Evolutionary conservation across 78 protist species (phyloP).

Genomic region (slime mould (Dictyostelium discoideum)): DNA sequence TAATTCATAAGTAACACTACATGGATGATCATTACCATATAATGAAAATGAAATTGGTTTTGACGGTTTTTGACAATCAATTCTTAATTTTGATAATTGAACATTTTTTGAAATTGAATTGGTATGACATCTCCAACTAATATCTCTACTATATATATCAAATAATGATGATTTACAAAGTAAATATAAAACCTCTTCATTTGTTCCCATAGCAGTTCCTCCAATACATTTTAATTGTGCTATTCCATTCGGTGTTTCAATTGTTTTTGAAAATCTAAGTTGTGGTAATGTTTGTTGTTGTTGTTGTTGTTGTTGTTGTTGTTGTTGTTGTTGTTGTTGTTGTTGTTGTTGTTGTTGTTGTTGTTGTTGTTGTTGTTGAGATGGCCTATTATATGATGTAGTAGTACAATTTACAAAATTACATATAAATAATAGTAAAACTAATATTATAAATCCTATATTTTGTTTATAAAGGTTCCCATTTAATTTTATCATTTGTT

Average conservation of each 20-base stretch:
- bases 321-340: constrained; percentile 6
- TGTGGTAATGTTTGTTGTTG: not conserved
- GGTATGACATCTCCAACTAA: constrained; percentile 23
- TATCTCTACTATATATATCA: constrained; percentile 17
- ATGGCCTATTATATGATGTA: not conserved
- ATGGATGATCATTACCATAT: constrained; percentile 41
- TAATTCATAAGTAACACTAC: constrained; percentile 18
- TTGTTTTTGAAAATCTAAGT: constrained; percentile 18
- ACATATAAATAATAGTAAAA: not conserved
- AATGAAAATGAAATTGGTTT: not conserved
- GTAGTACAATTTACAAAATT: not conserved
- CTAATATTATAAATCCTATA: not conserved
- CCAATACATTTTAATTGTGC: constrained; percentile 17
- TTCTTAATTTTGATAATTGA: constrained; percentile 19
- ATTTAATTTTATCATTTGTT: not conserved
- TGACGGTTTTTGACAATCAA: not conserved
- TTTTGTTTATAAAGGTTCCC: not conserved
- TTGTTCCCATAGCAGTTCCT: not conserved
- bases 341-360: not conserved
- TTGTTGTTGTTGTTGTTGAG: not conserved
- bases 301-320: constrained; percentile 7
- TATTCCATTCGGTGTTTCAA: not conserved
- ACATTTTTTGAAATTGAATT: constrained; percentile 23
- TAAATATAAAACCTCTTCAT: constrained; percentile 5
- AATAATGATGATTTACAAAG: constrained; percentile 9